These are phyloP conservation scores for Kokia cookei DNA, from an alignment of 441 rosid genomes.

Conservation along the genomic window DNA sequence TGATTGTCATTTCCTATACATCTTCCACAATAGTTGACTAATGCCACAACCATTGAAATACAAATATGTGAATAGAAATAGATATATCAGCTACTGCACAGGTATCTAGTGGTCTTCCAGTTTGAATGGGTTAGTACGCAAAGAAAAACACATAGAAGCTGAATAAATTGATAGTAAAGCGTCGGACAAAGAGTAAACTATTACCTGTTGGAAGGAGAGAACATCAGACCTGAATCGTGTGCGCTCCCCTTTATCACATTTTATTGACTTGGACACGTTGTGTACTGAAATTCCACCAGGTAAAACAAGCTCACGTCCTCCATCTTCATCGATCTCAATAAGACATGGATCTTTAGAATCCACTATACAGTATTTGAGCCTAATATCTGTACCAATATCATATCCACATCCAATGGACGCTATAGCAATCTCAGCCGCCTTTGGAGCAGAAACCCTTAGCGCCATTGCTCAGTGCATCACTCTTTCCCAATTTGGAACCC, in stretches of 20 bases:
- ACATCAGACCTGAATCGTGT: conserved; percentile 77
- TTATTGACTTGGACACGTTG: conserved; percentile 70
- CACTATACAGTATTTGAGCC: conserved; percentile 79
- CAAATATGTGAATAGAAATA: not conserved
- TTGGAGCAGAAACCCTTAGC: conserved; percentile 57
- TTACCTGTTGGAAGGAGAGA: conserved; percentile 87
- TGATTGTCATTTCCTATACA: not conserved
- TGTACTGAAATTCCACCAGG: conserved; percentile 83
- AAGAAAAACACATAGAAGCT: not conserved
- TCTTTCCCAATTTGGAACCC: conserved; percentile 8
- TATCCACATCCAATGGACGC: conserved; percentile 89
- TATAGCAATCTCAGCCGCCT: conserved; percentile 90
- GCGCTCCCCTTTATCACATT: conserved; percentile 92
- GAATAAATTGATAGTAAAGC: not conserved
- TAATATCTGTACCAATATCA: conserved; percentile 70
- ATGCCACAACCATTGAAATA: not conserved
- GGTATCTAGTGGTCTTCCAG: not conserved
- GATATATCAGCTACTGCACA: not conserved
- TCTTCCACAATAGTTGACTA: not conserved
- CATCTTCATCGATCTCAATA: conserved; percentile 67
- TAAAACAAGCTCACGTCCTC: conserved; percentile 51
- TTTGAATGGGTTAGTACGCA: not conserved
- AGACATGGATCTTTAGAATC: conserved; percentile 41
- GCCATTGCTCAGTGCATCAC: conserved; percentile 62
- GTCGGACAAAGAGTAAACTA: not conserved